A percentile compares a stretch with the other conserved stretches of the same genome.
phyloP scores from a whole-genome alignment of 75 land plant species.

The Cunninghamia lanceolata region DNA sequence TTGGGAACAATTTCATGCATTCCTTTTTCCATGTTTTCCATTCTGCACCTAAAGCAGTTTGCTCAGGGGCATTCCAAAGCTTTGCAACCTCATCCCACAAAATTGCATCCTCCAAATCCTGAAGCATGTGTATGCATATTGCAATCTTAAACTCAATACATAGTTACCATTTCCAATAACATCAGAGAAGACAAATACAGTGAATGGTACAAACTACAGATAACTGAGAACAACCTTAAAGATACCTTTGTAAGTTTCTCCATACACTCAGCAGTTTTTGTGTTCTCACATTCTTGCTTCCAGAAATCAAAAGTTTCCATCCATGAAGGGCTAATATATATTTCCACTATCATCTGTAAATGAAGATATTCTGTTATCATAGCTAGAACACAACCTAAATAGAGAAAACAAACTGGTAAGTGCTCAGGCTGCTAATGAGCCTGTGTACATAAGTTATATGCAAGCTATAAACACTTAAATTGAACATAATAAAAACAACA shows the following conservation, averaged over 20 bases:
- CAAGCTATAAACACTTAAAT: not conserved
- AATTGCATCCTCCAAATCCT: slow-evolving; percentile 75
- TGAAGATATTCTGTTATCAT: not conserved
- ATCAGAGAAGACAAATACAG: not conserved
- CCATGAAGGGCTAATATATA: slow-evolving; percentile 54
- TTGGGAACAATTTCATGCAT: slow-evolving; percentile 46
- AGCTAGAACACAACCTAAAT: not conserved
- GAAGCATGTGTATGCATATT: slow-evolving; percentile 9
- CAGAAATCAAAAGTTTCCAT: slow-evolving; percentile 47
- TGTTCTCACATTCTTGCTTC: slow-evolving; percentile 59
- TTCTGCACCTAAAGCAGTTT: slow-evolving; percentile 54
- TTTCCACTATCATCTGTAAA: slow-evolving; percentile 66
- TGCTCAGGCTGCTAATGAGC: not conserved
- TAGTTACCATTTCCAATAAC: slow-evolving; percentile 3
- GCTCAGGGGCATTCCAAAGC: slow-evolving; percentile 56
- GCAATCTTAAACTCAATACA: not conserved
- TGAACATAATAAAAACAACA: not conserved
- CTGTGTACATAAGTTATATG: not conserved
- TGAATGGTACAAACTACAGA: not conserved
- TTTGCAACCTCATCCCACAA: slow-evolving; percentile 69
- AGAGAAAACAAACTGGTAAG: not conserved
- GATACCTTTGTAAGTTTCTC: slow-evolving; percentile 84
- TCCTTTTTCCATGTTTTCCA: slow-evolving; percentile 89
- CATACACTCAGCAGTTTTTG: slow-evolving; percentile 62
- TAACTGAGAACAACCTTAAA: slow-evolving; percentile 3